Base-by-base conservation (phyloP, 257 asterid genomes). In the Plantago ovata region DNA sequence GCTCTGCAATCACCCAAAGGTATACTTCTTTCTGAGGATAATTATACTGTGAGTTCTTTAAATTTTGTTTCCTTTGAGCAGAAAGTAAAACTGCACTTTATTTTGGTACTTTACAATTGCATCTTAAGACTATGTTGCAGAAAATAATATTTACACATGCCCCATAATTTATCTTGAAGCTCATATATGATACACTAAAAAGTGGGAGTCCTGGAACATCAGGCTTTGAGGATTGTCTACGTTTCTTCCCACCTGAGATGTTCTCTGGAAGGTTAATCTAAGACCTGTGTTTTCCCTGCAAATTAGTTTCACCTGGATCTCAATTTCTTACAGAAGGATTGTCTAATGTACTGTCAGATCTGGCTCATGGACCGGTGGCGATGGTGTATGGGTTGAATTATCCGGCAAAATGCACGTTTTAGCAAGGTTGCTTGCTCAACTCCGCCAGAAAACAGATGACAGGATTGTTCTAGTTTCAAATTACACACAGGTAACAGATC, bases 1-100 rank as follows among this genome's bases (percentile, higher is more conserved):
- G 83, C 95, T 92, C 65, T 85, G 98, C 84, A 92, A 92, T 76
- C 98, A 88, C 68, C 98, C 98, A 57, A 92, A 92, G 98, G 98
- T 92, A 80, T 52, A 48, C 53, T 43, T 42, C 23, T 64, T 18
- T 36, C 19, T 20, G 50, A 62, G 38, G 53, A 40, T 51, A 53
- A 41, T 14, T 22, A 23, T 49, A 54, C 33, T 36, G 28, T 46
- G 53, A 15, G 51, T 43, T 58, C 49, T 58, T 58, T 50, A 44
- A 42, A 58, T 71, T 64, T 69, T 20, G 41, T 40, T 33, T 44
- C 44, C 52, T 56, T 60, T 46, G 56, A 64, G 59, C 38, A 47
- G 54, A 52, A 68, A 45, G 58, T 38, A 69, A 36, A 67, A 45
- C 50, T 52, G 39, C 39, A 62, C 39, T 44, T 19, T 10, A 10